A percentile compares a stretch with the other conserved stretches of the same genome.
Evolutionary conservation across 169 alveolate genomes (phyloP).

Genomic region (Eimeria praecox): DNA sequence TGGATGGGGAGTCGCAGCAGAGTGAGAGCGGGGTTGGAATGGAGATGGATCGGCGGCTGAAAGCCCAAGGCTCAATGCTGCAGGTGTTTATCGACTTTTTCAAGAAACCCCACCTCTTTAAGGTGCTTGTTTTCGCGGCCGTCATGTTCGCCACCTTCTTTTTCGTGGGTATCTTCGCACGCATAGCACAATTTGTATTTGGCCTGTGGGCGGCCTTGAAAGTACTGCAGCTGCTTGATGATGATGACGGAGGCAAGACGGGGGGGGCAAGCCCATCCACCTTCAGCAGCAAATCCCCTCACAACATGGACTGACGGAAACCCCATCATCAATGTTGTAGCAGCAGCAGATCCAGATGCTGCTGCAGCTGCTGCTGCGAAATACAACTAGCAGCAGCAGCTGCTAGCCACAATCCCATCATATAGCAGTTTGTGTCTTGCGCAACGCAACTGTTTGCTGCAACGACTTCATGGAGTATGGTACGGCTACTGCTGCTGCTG

Average conservation of each 20-base stretch:
- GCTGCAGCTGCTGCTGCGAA: neutral
- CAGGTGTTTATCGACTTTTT: conserved; percentile 20
- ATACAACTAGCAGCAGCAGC: too few relatives aligned
- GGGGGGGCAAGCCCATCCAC: too few relatives aligned
- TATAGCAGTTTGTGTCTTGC: neutral
- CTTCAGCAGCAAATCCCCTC: too few relatives aligned
- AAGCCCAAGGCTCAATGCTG: neutral
- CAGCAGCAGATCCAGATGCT: too few relatives aligned
- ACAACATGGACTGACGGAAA: too few relatives aligned
- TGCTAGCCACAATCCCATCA: neutral
- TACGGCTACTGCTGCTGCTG: too few relatives aligned
- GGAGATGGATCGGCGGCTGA: neutral
- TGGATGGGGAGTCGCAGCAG: neutral
- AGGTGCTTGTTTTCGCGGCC: neutral
- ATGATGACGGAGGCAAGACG: too few relatives aligned
- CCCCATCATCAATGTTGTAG: too few relatives aligned
- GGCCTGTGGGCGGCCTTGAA: neutral
- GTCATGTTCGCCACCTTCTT: conserved; percentile 32
- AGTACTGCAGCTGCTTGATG: conserved; percentile 22
- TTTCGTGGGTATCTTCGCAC: neutral
- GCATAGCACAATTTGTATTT: neutral
- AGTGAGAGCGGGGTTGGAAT: neutral
- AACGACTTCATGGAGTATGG: too few relatives aligned
- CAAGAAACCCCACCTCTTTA: neutral
- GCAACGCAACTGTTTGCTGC: neutral